Evolutionary conservation across 2,329 filamentous ascomycete species (phyloP), one percentile per base, ranked within the genome.

Genomic region (Fusarium penzigii): DNA sequence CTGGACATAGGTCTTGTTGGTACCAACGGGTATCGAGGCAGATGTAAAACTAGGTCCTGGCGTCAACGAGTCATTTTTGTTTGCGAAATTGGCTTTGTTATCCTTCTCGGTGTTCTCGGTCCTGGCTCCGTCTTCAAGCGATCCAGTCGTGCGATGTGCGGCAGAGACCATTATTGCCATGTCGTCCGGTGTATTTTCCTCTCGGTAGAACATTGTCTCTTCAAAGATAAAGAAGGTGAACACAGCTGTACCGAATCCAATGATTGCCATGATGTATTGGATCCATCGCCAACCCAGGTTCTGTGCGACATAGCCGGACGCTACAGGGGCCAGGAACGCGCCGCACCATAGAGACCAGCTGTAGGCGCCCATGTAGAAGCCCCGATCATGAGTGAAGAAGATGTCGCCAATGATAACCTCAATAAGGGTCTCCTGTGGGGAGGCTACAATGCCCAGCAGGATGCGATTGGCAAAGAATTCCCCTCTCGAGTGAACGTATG

Each of bases 381-480:
- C 59, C 32, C 62, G 56, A 8, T 64, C 59, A 47, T 64, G 62
- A 0, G 57, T 52, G 44, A 61, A 63, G 45, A 61, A 61, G 17
- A 63, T 54, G 13, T 63, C 58, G 7, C 48, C 53, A 16, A 62
- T 61, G n/a, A 63, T 49, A 5, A 62, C 59, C 39, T 63, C 60
- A 13, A 63, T 60, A 1, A 65, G 44, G 0, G 62, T 65, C 39
- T 65, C 62, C 46, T 57, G 52, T 2, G 62, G 62, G 0, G 62
- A 64, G 2, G 62, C 53, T 14, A 57, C 53, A 5, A 63, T 49
- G 25, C 62, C 62, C 16, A 65, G 44, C 4, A 65, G 38, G 12
- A 65, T 60, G 16, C 62, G 41, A 46, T 65, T 65, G 17, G 59
- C 49, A 43, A 53, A 65, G 49, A 64, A 65, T 43, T 65, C 62